phyloP scores from a whole-genome alignment of 768 basidiomycete genomes.

The Mrakia gelida region DNA sequence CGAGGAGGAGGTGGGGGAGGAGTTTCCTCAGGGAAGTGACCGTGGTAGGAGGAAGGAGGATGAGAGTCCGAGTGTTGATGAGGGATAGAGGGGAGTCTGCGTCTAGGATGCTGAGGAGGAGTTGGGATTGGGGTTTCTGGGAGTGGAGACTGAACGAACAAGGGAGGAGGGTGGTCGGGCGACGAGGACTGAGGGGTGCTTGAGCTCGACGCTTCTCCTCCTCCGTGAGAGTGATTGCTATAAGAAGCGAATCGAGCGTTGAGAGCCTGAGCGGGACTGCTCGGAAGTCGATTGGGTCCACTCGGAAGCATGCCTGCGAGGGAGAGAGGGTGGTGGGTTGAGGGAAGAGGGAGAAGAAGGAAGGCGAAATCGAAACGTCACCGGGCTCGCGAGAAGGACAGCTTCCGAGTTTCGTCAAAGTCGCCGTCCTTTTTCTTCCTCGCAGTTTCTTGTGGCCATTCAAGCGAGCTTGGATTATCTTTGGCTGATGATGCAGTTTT shows the following conservation, averaged over 20 bases:
- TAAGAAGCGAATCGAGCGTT: constrained; percentile 5
- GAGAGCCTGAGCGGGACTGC: neutral
- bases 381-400: too few species aligned
- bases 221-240: neutral
- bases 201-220: neutral
- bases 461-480: too few species aligned
- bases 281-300: neutral
- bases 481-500: too few species aligned
- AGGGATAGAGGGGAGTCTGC: neutral
- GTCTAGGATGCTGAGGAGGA: too few species aligned
- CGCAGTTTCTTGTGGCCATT: too few species aligned
- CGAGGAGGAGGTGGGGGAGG: neutral
- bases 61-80: neutral
- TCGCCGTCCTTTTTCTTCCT: too few species aligned
- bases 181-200: neutral
- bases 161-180: neutral
- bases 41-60: neutral
- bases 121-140: too few species aligned
- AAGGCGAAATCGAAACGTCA: too few species aligned
- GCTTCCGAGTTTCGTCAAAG: too few species aligned
- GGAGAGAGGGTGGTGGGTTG: too few species aligned
- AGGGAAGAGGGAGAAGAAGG: too few species aligned
- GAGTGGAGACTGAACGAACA: too few species aligned
- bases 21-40: neutral
- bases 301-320: neutral